Base-by-base conservation (phyloP, 441 rosid species). In the Capsella rubella region DNA sequence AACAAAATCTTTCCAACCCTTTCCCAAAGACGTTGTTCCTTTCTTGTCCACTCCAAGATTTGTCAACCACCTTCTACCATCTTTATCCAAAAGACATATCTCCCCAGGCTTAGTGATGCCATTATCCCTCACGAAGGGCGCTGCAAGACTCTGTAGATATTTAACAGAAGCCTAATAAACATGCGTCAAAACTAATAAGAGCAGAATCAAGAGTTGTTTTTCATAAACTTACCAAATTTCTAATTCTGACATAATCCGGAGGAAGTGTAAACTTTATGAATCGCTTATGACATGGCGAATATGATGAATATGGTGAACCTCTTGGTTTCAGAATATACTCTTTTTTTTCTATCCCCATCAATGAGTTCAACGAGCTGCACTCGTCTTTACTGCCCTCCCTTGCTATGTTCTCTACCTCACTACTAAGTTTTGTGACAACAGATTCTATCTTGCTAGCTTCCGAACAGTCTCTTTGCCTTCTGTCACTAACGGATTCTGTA, bases 1-100 rank as follows among this genome's bases (percentile, higher is more conserved):
- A 21, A 49, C 71, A 39, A 57, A 65, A 0, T 65, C 52, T 49
- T 66, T 73, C 72, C 66, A 74, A 27, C 78, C 72, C 1, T 47
- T 39, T 66, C 66, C 74, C 42, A 51, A 35, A 40, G 34, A 15
- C 64, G 60, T 43, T 16, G 16, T 5, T 35, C 77, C 69, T 52
- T 35, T 50, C 12, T n/a, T 47, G 35, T 71, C 59, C 8, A 5
- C 15, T 2, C 2, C 2, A 16, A 69, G 62, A 27, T 8, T 57
- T 13, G 56, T 9, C 25, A 18, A 42, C 66, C 56, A 46, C 21
- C 18, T 57, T 46, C 5, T 31, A 46, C 74, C 74, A 47, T 47
- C 10, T 43, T 34, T 58, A 34, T 9, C 49, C 49, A 58, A 14
- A 3, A 70, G 28, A 56, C 27, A 21, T 29, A 57, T 56, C 46